A percentile compares a stretch with the other conserved stretches of the same genome.
phyloP scores from a whole-genome alignment of 2,329 filamentous ascomycete genomes.

The Ceratocystis papillata region DNA sequence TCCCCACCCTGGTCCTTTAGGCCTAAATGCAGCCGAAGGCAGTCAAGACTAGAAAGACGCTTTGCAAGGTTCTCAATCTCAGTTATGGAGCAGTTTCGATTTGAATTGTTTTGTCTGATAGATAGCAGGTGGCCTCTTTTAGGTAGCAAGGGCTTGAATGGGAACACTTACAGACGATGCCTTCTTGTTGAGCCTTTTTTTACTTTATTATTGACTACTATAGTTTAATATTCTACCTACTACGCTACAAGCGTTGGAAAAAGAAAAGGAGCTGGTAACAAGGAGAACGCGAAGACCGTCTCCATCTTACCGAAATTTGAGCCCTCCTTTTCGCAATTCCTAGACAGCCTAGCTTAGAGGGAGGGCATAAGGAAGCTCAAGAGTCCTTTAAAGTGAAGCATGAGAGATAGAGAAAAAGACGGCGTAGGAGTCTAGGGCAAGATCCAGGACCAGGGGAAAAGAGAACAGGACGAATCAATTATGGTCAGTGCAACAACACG shows the following conservation, averaged over 20 bases:
- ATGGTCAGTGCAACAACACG: slow-evolving; percentile 10
- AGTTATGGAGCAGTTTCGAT: not conserved
- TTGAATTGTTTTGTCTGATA: not conserved
- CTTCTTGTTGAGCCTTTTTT: not conserved
- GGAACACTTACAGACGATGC: not conserved
- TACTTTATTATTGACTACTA: not conserved
- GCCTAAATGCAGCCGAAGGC: not conserved
- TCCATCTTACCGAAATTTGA: too few species aligned
- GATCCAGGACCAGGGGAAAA: not conserved
- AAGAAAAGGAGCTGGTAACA: too few species aligned
- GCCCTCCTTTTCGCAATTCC: too few species aligned
- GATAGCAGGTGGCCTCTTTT: slow-evolving; percentile 15
- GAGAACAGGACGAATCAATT: not conserved
- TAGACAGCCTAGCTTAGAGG: too few species aligned
- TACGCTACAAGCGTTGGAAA: too few species aligned
- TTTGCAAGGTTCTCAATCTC: too few species aligned
- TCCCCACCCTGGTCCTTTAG: not conserved
- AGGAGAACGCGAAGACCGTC: too few species aligned
- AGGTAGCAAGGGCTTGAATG: slow-evolving; percentile 13
- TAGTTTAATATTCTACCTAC: not conserved
- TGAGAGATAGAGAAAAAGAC: too few species aligned
- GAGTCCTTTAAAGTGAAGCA: too few species aligned
- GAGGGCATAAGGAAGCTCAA: too few species aligned
- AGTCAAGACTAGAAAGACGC: too few species aligned
- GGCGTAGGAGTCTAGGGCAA: too few species aligned